A percentile compares a stretch with the other conserved stretches of the same genome.
These are phyloP conservation scores for Asterophora lycoperdoides DNA, from an alignment of 768 basidiomycete genomes.

Conservation along the genomic window DNA sequence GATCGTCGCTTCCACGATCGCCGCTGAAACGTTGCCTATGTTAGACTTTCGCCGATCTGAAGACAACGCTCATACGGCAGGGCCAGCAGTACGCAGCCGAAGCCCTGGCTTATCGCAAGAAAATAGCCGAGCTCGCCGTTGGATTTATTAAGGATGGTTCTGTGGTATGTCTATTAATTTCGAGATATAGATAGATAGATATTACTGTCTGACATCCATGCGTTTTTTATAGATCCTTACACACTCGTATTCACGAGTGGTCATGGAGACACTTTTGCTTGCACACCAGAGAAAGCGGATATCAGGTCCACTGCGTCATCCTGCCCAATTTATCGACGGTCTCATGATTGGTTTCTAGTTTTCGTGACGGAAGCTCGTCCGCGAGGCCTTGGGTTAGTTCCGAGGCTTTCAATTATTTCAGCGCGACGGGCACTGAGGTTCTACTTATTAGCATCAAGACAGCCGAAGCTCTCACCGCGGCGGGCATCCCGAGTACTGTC, in stretches of 20 bases:
- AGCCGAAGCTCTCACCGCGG: conserved; percentile 78
- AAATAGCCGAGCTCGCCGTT: conserved; percentile 85
- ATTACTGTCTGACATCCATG: not conserved
- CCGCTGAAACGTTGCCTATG: conserved; percentile 7
- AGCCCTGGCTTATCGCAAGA: conserved; percentile 80
- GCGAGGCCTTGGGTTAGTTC: conserved; percentile 74
- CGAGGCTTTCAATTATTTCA: conserved; percentile 16
- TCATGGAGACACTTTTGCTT: conserved; percentile 85
- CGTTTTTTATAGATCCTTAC: conserved; percentile 72
- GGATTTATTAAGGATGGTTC: conserved; percentile 95
- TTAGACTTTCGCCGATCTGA: conserved; percentile 86
- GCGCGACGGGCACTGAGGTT: conserved; percentile 7
- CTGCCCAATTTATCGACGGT: conserved; percentile 7
- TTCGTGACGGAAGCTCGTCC: conserved; percentile 97
- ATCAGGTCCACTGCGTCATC: conserved; percentile 44
- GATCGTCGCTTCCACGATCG: not conserved
- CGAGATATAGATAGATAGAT: not conserved
- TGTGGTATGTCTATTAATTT: conserved; percentile 46
- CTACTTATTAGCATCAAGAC: conserved; percentile 69
- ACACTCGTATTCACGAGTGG: conserved; percentile 95
- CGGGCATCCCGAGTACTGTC: conserved; percentile 92
- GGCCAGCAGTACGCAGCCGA: conserved; percentile 73
- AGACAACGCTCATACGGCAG: conserved; percentile 76
- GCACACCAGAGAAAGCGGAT: conserved; percentile 92
- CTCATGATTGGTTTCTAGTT: conserved; percentile 41